These are phyloP conservation scores for Fusarium luffae DNA, from an alignment of 2,329 filamentous ascomycete species.

Conservation along the genomic window DNA sequence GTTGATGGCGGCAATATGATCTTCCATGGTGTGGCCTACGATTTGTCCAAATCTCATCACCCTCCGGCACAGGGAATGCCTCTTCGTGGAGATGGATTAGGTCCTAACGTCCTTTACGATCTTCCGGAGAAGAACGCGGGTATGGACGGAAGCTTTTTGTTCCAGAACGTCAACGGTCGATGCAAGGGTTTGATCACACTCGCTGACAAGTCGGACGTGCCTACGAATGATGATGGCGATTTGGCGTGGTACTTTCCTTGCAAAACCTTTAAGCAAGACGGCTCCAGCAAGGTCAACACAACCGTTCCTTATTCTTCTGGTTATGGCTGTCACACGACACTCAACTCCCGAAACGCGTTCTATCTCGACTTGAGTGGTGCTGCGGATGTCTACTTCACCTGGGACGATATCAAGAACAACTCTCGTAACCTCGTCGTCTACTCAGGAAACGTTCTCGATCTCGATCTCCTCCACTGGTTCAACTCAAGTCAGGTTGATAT, in stretches of 20 bases:
- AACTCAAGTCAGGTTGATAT: slow-evolving; percentile 81
- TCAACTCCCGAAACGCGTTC: slow-evolving; percentile 74
- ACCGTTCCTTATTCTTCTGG: slow-evolving; percentile 83
- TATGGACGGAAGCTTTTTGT: slow-evolving; percentile 95
- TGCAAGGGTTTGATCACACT: slow-evolving; percentile 91
- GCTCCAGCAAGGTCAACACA: slow-evolving; percentile 79
- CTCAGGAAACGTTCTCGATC: slow-evolving; percentile 90
- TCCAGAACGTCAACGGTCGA: slow-evolving; percentile 97
- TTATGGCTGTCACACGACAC: slow-evolving; percentile 88
- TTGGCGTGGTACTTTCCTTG: slow-evolving; percentile 99
- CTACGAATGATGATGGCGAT: slow-evolving; percentile 76
- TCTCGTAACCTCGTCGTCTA: slow-evolving; percentile 94
- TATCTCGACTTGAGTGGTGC: slow-evolving; percentile 74
- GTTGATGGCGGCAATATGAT: slow-evolving; percentile 91
- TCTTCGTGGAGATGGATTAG: slow-evolving; percentile 56
- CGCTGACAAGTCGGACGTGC: slow-evolving; percentile 78
- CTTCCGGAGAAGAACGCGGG: slow-evolving; percentile 83
- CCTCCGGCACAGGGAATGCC: slow-evolving; percentile 84
- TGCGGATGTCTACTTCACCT: slow-evolving; percentile 95
- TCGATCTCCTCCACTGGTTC: slow-evolving; percentile 91
- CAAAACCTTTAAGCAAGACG: slow-evolving; percentile 91
- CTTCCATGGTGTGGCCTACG: slow-evolving; percentile 91
- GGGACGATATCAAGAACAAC: slow-evolving; percentile 90
- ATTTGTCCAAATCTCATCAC: slow-evolving; percentile 81
- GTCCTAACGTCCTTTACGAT: slow-evolving; percentile 87